Base-by-base conservation (phyloP, 441 rosid genomes). In the Erodium moschatum region DNA sequence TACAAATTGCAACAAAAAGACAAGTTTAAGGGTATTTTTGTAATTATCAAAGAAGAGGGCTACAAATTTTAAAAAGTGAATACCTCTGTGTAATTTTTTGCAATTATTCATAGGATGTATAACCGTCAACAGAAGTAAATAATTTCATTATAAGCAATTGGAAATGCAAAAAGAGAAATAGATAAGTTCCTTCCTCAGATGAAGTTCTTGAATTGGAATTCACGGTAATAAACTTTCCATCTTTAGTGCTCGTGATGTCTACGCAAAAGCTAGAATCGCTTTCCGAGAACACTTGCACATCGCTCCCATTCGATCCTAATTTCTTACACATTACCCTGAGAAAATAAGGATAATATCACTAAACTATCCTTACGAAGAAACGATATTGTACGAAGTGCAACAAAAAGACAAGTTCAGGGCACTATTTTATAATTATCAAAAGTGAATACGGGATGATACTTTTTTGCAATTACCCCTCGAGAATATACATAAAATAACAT, bases 181-280 rank as follows among this genome's bases (percentile, higher is more conserved):
- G 77, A 73, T 76, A 69, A 76, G 79, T 82, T 76, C 89, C 84
- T 87, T 89, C 96, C 98, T 90, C 94, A 3, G 98, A 92, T 73
- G 96, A 92, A 70, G 92, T 85, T 84, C 98, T 89, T 67, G 96
- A 86, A 76, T 90, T 90, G 38, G 98, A 92, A 83, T 92, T 92
- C 80, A 92, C 86, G 67, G 98, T 87, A 40, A 90, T 86, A 75
- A 90, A 90, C 86, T 89, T 89, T 82, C 94, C 98, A 75, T 90
- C 97, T 87, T 92, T 92, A 11, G 96, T 92, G 70, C 85, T 82
- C 56, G 98, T 84, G 78, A 90, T 83, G 80, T 92, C 98, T 70
- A 92, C 94, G 78, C 94, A 90, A 73, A 82, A 90, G 73, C 87
- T 79, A n/a, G 89, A 74, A 77, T 87, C 89, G 46, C 33, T 83